A percentile compares a stretch with the other conserved stretches of the same genome.
Evolutionary conservation across 306 rosid genomes (phyloP).

Genomic region (Prinsepia uniflora): DNA sequence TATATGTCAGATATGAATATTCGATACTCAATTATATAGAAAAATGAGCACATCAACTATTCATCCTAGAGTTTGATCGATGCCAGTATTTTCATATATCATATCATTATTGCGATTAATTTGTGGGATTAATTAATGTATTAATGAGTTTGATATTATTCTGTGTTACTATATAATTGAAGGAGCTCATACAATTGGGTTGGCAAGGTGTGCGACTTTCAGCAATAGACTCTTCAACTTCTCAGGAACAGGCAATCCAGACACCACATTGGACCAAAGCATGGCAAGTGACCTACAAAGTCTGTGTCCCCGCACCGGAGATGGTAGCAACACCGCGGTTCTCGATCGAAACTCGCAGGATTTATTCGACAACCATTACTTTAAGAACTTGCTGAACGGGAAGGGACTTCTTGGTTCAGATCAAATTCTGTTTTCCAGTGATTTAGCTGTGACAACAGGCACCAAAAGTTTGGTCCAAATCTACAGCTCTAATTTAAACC

Average conservation of each 20-base stretch:
- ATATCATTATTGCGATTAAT: too few relatives aligned
- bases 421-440: conserved; percentile 54
- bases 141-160: background rate
- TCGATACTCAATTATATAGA: too few relatives aligned
- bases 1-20: too few relatives aligned
- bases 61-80: too few relatives aligned
- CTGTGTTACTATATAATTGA: background rate
- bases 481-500: conserved; percentile 39
- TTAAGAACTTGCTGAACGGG: conserved; percentile 47
- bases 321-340: conserved; percentile 47
- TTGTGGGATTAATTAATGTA: background rate
- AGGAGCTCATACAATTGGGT: conserved; percentile 90
- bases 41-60: too few relatives aligned
- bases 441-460: conserved; percentile 35
- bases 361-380: conserved; percentile 84
- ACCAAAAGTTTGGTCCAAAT: conserved; percentile 49
- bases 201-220: conserved; percentile 58
- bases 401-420: conserved; percentile 80
- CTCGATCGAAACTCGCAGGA: conserved; percentile 70
- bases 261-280: conserved; percentile 45
- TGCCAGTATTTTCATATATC: too few relatives aligned
- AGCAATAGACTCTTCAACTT: conserved; percentile 74
- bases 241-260: conserved; percentile 52
- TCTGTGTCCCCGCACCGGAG: conserved; percentile 58
- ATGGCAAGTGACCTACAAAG: conserved; percentile 56